Conservation (phyloP, 140 eudicot species). For the Bidens hawaiensis region DNA sequence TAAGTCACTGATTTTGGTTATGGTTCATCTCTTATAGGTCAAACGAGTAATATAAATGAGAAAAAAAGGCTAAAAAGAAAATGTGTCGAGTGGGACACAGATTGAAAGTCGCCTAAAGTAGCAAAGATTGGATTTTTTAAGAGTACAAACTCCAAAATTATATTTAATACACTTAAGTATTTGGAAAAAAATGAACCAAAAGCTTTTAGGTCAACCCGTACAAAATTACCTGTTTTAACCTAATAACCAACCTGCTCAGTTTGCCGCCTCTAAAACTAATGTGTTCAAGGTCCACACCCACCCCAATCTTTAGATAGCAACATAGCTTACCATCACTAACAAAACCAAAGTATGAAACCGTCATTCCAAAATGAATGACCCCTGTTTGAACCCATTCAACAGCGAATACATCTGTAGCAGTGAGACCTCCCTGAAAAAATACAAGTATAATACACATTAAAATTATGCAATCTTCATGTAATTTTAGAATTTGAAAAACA, state of each 20-base stretch:
- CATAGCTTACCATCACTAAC: constrained; percentile 77
- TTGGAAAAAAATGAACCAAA: not conserved
- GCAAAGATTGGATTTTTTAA: not conserved
- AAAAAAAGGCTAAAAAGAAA: not conserved
- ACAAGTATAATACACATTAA: constrained; percentile 8
- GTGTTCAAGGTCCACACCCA: not conserved
- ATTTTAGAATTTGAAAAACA: not conserved
- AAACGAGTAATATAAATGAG: not conserved
- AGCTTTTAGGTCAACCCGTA: not conserved
- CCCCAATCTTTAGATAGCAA: not conserved
- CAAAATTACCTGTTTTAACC: not conserved
- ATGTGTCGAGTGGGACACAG: not conserved
- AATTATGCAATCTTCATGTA: not conserved
- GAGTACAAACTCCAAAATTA: not conserved
- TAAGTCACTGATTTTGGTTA: too few relatives aligned
- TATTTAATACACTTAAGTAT: not conserved
- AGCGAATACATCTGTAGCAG: constrained; percentile 95
- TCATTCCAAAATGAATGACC: constrained; percentile 83
- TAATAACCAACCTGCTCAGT: not conserved
- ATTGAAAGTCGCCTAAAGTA: not conserved
- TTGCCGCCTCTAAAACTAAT: not conserved
- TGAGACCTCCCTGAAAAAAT: constrained; percentile 85
- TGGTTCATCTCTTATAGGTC: not conserved
- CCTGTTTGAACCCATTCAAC: constrained; percentile 91
- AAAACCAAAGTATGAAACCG: constrained; percentile 92